A percentile compares a stretch with the other conserved stretches of the same genome.
Conservation (phyloP, 768 basidiomycete genomes). For the Pseudohyphozyma bogoriensis region DNA sequence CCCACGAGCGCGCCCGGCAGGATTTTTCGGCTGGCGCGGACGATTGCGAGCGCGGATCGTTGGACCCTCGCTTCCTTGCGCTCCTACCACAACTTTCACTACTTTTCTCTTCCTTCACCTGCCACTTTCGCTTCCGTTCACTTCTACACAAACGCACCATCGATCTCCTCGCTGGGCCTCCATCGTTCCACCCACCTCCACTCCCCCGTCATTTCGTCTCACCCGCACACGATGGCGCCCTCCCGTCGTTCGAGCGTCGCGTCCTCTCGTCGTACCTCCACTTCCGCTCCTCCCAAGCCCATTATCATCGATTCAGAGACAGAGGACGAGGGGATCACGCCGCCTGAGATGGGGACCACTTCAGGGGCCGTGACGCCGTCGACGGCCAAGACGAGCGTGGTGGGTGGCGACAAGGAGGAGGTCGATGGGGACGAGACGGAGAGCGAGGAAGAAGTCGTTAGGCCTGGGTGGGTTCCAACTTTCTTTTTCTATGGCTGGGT, state of each 20-base stretch:
- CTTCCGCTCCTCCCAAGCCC: not conserved
- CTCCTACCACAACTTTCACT: not conserved
- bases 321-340: not conserved
- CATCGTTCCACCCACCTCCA: too few species aligned
- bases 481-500: too few species aligned
- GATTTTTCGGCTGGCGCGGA: too few species aligned
- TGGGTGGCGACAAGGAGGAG: not conserved
- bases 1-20: too few species aligned
- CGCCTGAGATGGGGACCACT: not conserved
- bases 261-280: not conserved
- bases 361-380: constrained; percentile 1
- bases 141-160: not conserved
- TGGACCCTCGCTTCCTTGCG: too few species aligned
- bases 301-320: not conserved
- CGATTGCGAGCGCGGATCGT: too few species aligned
- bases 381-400: not conserved
- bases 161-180: not conserved
- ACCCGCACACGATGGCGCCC: not conserved
- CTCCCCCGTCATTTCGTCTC: too few species aligned
- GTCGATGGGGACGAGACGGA: not conserved
- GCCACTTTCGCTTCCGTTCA: not conserved
- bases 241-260: not conserved
- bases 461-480: too few species aligned
- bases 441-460: not conserved
- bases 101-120: not conserved